A percentile compares a stretch with the other conserved stretches of the same genome.
phyloP scores from a whole-genome alignment of 306 rosid genomes.

The Cajanus cajan region DNA sequence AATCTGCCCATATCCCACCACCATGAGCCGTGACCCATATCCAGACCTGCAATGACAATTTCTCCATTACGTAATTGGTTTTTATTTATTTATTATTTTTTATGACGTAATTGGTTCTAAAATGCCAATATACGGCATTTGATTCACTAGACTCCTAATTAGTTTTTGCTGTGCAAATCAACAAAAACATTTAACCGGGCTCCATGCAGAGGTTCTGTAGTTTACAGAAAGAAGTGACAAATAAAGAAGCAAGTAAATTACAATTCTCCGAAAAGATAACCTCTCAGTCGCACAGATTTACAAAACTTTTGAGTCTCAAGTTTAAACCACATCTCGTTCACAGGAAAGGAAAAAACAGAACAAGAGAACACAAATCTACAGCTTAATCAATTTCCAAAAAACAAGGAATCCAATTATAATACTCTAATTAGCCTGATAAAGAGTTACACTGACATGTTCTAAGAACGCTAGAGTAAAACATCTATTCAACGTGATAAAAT shows the following conservation, averaged over 20 bases:
- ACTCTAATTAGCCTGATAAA: background rate
- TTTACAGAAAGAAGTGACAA: background rate
- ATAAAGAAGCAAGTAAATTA: background rate
- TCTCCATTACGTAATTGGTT: background rate
- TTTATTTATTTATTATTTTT: background rate
- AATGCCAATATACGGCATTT: background rate
- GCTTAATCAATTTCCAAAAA: background rate
- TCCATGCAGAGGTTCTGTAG: background rate
- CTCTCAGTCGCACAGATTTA: background rate
- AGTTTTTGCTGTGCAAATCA: background rate
- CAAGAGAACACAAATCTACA: background rate
- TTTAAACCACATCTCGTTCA: background rate
- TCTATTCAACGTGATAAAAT: background rate
- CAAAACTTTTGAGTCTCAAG: background rate
- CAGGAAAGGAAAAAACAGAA: background rate
- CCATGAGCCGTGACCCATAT: background rate
- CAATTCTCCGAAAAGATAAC: background rate
- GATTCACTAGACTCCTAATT: background rate
- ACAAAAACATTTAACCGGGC: background rate
- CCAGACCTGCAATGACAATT: background rate
- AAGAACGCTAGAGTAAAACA: background rate
- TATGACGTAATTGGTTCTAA: background rate
- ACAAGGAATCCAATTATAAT: background rate
- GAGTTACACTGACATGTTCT: background rate
- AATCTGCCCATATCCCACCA: background rate